Conservation (phyloP, 2,329 filamentous ascomycete genomes). For the Colletotrichum truncatum region DNA sequence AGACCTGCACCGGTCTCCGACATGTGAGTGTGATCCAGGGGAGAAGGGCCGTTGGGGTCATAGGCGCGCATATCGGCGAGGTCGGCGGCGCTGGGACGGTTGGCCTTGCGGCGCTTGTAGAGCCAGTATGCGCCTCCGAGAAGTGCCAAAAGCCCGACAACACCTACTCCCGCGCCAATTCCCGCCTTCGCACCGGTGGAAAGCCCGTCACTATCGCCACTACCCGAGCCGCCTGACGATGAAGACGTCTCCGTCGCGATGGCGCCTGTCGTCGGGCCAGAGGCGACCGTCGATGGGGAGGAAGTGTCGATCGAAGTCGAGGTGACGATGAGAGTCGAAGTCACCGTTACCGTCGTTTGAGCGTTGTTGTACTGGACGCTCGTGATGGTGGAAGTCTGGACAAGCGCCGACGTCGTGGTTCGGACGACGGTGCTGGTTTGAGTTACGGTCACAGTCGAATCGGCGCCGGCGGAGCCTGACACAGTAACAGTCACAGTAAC, state of each 20-base stretch:
- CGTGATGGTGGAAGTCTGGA: constrained; percentile 36
- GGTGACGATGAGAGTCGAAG: constrained; percentile 46
- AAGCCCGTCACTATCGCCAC: constrained; percentile 38
- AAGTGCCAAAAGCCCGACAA: constrained; percentile 41
- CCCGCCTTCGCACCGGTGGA: constrained; percentile 54
- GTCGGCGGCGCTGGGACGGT: constrained; percentile 28
- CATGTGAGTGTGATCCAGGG: constrained; percentile 12
- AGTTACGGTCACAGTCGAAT: constrained; percentile 9
- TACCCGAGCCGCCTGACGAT: constrained; percentile 6
- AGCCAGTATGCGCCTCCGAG: constrained; percentile 33
- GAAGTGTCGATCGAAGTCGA: constrained; percentile 43
- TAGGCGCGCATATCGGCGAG: constrained; percentile 44
- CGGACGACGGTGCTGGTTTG: constrained; percentile 33
- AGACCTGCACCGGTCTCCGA: constrained; percentile 9
- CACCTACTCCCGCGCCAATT: constrained; percentile 50
- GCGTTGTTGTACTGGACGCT: constrained; percentile 39
- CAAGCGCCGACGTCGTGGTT: constrained; percentile 40
- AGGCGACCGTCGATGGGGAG: constrained; percentile 33
- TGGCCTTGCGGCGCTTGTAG: constrained; percentile 30
- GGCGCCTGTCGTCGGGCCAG: constrained; percentile 37
- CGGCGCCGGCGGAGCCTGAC: constrained; percentile 41
- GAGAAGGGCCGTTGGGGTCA: constrained; percentile 42
- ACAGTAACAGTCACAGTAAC: constrained; percentile 43
- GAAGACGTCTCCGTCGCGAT: constrained; percentile 32
- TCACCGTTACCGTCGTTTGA: constrained; percentile 47